Conservation (phyloP, 2,329 filamentous ascomycete genomes). For the Aspergillus puulaauensis region DNA sequence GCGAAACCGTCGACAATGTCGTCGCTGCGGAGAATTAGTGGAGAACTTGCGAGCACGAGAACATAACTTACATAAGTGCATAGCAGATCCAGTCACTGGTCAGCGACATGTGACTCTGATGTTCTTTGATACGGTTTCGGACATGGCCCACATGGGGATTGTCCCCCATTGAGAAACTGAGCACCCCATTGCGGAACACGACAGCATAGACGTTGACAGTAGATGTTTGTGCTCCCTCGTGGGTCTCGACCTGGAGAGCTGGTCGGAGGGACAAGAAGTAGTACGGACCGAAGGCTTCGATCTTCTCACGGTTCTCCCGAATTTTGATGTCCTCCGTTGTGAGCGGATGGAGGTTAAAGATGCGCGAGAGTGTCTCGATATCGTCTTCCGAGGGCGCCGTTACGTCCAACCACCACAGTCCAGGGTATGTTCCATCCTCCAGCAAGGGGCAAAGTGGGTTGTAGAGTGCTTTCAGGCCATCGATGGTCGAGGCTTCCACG, state of each 20-base stretch:
- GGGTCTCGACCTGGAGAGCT: constrained; percentile 74
- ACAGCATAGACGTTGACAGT: constrained; percentile 92
- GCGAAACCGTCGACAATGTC: constrained; percentile 94
- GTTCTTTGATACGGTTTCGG: constrained; percentile 80
- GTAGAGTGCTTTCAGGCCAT: constrained; percentile 77
- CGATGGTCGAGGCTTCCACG: constrained; percentile 80
- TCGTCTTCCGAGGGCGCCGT: constrained; percentile 84
- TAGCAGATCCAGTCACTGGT: constrained; percentile 98
- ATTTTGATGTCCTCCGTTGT: constrained; percentile 93
- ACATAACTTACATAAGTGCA: constrained; percentile 74
- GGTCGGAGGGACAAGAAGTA: constrained; percentile 95
- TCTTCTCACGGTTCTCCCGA: constrained; percentile 92
- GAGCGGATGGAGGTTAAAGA: constrained; percentile 90
- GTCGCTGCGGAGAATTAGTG: constrained; percentile 56
- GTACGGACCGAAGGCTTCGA: constrained; percentile 93
- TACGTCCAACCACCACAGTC: constrained; percentile 97
- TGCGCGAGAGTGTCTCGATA: constrained; percentile 81
- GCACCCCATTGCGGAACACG: constrained; percentile 85
- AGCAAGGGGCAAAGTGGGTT: constrained; percentile 70
- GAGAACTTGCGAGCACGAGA: too few species aligned
- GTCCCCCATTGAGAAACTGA: constrained; percentile 85
- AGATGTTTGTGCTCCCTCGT: constrained; percentile 75
- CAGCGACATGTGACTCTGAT: constrained; percentile 87
- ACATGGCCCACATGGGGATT: constrained; percentile 83
- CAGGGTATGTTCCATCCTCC: constrained; percentile 54